These are phyloP conservation scores for Blastobotrys arbuscula DNA, from an alignment of 1,139 yeast species.

Conservation along the genomic window DNA sequence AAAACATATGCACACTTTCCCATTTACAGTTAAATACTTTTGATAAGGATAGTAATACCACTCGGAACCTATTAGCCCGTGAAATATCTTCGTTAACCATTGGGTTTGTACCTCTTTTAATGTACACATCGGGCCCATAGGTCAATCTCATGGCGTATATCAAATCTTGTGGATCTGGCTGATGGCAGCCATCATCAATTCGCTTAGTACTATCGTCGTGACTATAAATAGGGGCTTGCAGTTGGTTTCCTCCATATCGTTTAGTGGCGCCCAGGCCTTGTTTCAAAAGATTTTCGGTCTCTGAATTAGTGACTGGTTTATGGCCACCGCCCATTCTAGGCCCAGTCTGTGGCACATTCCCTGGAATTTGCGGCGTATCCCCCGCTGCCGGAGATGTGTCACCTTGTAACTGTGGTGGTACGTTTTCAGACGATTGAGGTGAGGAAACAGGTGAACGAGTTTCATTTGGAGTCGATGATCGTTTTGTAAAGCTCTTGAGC, in stretches of 20 bases:
- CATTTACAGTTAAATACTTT: slow-evolving; percentile 14
- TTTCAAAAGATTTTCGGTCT: slow-evolving; percentile 3
- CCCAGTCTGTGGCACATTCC: neutral
- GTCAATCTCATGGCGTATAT: slow-evolving; percentile 5
- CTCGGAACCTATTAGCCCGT: slow-evolving; percentile 15
- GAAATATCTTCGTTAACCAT: slow-evolving; percentile 5
- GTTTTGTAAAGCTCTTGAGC: neutral
- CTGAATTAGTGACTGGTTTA: neutral
- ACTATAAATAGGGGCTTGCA: slow-evolving; percentile 3
- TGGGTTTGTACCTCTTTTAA: slow-evolving; percentile 3
- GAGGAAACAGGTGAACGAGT: no score
- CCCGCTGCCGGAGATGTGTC: no score
- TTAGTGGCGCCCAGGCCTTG: slow-evolving; percentile 5
- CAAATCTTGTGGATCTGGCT: slow-evolving; percentile 10
- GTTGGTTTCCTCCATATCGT: neutral
- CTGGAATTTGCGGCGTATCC: no score
- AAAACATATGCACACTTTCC: slow-evolving; percentile 29
- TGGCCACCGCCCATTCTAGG: neutral
- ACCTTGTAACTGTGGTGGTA: no score
- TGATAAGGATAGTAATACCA: slow-evolving; percentile 13
- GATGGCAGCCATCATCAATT: slow-evolving; percentile 11
- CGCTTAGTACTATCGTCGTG: slow-evolving; percentile 10
- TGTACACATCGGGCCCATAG: slow-evolving; percentile 12
- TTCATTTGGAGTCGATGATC: neutral
- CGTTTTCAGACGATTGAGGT: no score